A percentile compares a stretch with the other conserved stretches of the same genome.
Evolutionary conservation across 2,329 filamentous ascomycete species (phyloP).

Genomic region (Fulvia fulva): DNA sequence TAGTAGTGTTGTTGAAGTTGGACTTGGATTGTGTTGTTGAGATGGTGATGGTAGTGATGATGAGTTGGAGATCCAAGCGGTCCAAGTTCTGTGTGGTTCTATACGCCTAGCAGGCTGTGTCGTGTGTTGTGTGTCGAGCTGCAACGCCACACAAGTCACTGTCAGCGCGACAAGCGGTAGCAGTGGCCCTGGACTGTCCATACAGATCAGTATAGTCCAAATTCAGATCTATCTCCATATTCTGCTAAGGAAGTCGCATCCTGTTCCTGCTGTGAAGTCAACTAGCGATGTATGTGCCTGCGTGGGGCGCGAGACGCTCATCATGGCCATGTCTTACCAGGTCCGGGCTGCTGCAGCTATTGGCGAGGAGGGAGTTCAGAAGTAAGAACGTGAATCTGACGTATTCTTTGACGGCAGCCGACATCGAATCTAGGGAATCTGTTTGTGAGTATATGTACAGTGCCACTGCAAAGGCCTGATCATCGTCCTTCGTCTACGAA

Average conservation of each 20-base stretch:
- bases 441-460: slow-evolving; percentile 3
- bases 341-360: not conserved
- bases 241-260: not conserved
- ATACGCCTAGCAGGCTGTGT: not conserved
- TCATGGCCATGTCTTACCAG: not conserved
- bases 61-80: not conserved
- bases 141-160: not conserved
- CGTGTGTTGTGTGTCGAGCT: not conserved
- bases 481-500: not conserved
- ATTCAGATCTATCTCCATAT: not conserved
- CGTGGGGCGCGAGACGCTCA: not conserved
- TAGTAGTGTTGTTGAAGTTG: not conserved
- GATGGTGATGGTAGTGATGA: not conserved
- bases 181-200: not conserved
- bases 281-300: not conserved
- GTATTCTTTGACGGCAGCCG: not conserved
- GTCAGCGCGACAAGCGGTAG: not conserved
- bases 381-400: not conserved
- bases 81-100: not conserved
- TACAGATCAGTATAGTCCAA: not conserved
- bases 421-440: slow-evolving; percentile 1
- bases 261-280: not conserved
- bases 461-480: not conserved
- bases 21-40: not conserved
- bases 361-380: not conserved